Base-by-base conservation (phyloP, 2,329 filamentous ascomycete species). In the Bipolaris sorokiniana region DNA sequence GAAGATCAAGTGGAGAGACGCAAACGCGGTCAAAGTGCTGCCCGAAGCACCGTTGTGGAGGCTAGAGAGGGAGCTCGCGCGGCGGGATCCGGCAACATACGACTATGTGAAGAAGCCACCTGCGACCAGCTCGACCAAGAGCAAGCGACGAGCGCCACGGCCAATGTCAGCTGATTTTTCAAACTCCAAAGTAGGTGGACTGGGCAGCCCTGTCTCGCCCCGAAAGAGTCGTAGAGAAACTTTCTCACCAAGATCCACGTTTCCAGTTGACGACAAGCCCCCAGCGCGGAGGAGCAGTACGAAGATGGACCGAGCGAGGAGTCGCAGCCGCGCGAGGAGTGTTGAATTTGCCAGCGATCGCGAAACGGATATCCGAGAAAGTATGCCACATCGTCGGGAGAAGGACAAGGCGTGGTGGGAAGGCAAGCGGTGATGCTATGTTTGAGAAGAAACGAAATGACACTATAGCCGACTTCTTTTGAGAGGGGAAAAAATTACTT, bases 11-110 rank as follows among this genome's bases (percentile, higher is more conserved):
- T 76, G 69, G 54, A 71, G 69, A 33, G 70, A 70, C 37, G 68
- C 75, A 9, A 73, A 74, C 15, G 77, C 71, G 18, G 76, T 78
- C 5, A 71, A 73, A 22, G 65, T 75, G 7, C 65, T 82, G 15
- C 79, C 78, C 0, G 80, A 82, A 65, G 76, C 76, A 5, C 80
- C 80, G 6, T 70, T 81, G 4, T 80, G 78, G 76, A 67, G 73
- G 7, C 63, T 81, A 2, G 80, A 82, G 60, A 70, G 76, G 15
- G 78, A 80, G 54, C 63, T 82, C 42, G 66, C 75, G 9, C 66
- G 71, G n/a, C 69, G 74, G 23, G 79, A 81, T 57, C 73, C 73
- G 1, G 70, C 78, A 28, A 79, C 75, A 3, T 79, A 78, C 48
- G 75, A 78, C 20, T 77, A 77, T 49, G 72, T 80, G 10, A 70